Percentiles rank a stretch among this genome's conserved stretches.
phyloP scores from a whole-genome alignment of 306 rosid genomes.

The Amphicarpaea edgeworthii region DNA sequence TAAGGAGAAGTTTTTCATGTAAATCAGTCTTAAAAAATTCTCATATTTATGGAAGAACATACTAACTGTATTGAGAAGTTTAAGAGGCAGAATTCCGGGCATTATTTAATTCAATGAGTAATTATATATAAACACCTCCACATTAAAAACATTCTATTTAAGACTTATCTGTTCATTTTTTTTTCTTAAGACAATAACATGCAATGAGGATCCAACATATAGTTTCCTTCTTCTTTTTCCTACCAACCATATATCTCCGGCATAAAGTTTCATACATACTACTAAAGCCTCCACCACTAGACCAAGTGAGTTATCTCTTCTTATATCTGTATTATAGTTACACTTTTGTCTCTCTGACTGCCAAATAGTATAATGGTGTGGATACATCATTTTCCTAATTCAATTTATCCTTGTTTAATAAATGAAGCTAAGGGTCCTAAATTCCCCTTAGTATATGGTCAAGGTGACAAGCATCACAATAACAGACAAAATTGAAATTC shows the following conservation, averaged over 20 bases:
- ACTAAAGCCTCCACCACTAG: too few relatives aligned
- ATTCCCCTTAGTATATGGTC: conserved; percentile 27
- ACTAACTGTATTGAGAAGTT: conserved; percentile 6
- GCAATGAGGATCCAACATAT: too few relatives aligned
- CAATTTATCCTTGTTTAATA: conserved; percentile 32
- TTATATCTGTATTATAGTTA: too few relatives aligned
- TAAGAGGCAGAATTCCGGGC: conserved; percentile 2
- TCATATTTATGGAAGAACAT: not conserved
- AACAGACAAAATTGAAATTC: conserved; percentile 41
- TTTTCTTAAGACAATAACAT: too few relatives aligned
- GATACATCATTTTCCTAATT: conserved; percentile 9
- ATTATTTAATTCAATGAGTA: conserved; percentile 33
- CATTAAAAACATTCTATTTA: not conserved
- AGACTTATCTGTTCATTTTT: too few relatives aligned
- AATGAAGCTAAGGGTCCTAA: conserved; percentile 9
- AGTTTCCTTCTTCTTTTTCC: too few relatives aligned
- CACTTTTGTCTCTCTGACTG: not conserved
- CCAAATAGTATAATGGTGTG: not conserved
- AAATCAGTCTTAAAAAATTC: not conserved
- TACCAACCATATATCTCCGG: too few relatives aligned
- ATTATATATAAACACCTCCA: not conserved
- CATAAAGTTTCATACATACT: too few relatives aligned
- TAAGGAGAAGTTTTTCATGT: not conserved
- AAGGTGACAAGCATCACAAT: conserved; percentile 40
- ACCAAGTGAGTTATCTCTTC: too few relatives aligned